Base-by-base conservation (phyloP, 2,329 filamentous ascomycete species). In the Exophiala calicioides region DNA sequence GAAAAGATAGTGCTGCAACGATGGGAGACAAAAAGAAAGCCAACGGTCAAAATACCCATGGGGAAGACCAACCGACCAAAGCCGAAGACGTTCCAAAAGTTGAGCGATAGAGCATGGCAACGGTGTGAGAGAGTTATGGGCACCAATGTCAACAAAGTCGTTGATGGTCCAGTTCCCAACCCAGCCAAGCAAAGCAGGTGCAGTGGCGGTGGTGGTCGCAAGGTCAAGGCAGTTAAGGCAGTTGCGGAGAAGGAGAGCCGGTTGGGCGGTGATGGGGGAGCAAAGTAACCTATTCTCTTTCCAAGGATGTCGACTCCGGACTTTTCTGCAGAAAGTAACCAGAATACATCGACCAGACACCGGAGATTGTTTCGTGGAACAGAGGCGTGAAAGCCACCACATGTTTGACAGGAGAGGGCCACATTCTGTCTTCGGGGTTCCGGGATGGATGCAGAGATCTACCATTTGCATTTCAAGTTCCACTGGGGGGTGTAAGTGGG, bases 1-100 rank as follows among this genome's bases (percentile, higher is more conserved):
- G 24, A 47, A 45, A 39, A 52, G 37, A 54, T 54, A 50, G 37
- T 19, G 33, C 13, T 39, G 38, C 41, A 49, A 50, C 38, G 12
- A 49, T 45, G 44, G 35, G 33, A 45, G 32, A 42, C 47, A 46
- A 53, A 45, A 56, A 37, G 38, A 49, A 40, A 56, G 47, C 53
- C 53, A 56, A 56, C 30, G 47, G 44, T 51, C 52, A 51, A 51
- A 54, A 51, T 48, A 47, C 47, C 41, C 43, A 50, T 41, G 24
- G 31, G 39, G 37, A 49, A 37, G 47, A 54, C 52, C 52, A 54
- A 54, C 19, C 34, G 44, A 45, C 47, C 52, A 50, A 54, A 19
- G 35, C 44, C 21, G 44, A 50, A 37, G 31, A 44, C 23, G 36
- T 51, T 50, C 52, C 52, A 54, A 54, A 54, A 54, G 44, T 37